These are phyloP conservation scores for Meira miltonrushii DNA, from an alignment of 1,284 basidiomycete species.

Conservation along the genomic window DNA sequence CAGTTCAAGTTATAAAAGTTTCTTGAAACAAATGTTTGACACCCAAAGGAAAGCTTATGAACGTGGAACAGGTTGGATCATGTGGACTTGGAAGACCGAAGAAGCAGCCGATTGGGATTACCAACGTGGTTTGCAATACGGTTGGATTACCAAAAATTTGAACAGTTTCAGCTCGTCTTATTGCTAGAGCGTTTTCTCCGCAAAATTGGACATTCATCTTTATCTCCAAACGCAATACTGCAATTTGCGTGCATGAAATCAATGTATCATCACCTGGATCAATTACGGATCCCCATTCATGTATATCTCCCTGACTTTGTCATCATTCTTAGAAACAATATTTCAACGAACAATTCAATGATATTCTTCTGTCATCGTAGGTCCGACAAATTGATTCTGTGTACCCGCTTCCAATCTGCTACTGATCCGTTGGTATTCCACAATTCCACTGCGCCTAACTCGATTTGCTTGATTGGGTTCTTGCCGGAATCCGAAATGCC, in stretches of 20 bases:
- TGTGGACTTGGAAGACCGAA: slow-evolving; percentile 75
- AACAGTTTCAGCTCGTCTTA: slow-evolving; percentile 1
- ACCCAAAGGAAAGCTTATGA: slow-evolving; percentile 60
- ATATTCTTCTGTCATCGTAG: too few relatives aligned
- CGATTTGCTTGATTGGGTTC: not conserved
- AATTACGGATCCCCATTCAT: too few relatives aligned
- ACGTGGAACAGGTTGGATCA: slow-evolving; percentile 62
- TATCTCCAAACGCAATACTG: too few relatives aligned
- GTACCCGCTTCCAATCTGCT: not conserved
- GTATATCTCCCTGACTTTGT: too few relatives aligned
- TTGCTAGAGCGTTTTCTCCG: not conserved
- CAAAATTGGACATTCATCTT: too few relatives aligned
- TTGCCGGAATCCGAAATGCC: not conserved
- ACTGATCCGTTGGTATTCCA: slow-evolving; percentile 4
- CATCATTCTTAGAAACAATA: too few relatives aligned
- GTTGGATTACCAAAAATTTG: slow-evolving; percentile 32
- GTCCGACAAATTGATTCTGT: not conserved
- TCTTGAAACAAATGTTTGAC: slow-evolving; percentile 77
- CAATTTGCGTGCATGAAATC: too few relatives aligned
- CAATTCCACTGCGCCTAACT: slow-evolving; percentile 2
- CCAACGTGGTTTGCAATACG: slow-evolving; percentile 45
- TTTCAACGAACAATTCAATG: too few relatives aligned
- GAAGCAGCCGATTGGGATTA: slow-evolving; percentile 50
- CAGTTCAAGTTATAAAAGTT: slow-evolving; percentile 72
- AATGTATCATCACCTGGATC: too few relatives aligned